Base-by-base conservation (phyloP, 208 protist species). In the Trypanosoma scelopori region DNA sequence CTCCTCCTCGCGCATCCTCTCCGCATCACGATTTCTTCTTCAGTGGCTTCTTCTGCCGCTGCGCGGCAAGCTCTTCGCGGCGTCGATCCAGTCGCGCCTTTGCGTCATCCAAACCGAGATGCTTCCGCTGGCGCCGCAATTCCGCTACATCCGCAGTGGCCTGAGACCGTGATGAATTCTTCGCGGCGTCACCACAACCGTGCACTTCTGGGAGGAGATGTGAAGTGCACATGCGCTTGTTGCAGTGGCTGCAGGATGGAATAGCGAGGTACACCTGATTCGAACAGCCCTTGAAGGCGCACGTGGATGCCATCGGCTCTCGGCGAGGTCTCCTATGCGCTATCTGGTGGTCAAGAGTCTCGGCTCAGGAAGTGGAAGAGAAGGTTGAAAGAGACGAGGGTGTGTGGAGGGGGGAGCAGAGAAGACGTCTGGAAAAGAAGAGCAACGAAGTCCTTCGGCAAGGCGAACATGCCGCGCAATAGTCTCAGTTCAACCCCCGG, bases 121-220 rank as follows among this genome's bases (percentile, higher is more conserved):
- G 83, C 58, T 81, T 88, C 16, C 79, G 77, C 15, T 80, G 71
- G n/a, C 71, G 73, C 16, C 69, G 75, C 61, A 87, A 71, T 25
- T 71, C 83, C 9, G 69, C 70, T 7, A 85, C 81, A 43, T 87
- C 88, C 16, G 60, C 71, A 4, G 82, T 82, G n/a, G 85, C 84
- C 55, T 89, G 69, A 5, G 76, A 66, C 56, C 83, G 75, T 12
- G 85, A 74, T 13, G 59, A 61, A 48, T 89, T 91, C 51, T 82
- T 87, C 60, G 72, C 82, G 3, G 79, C 84, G 56, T 89, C 79
- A 0, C 83, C 77, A 59, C 89, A 94, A n/a, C 89, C 89, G 62
- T 94, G 89, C n/a, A 81, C 74, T 48, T 94, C 85, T 5, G 89
- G 89, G 30, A 91, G 74, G 69, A 94, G 69, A 65, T 94, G 89